These are phyloP conservation scores for Zygoascus bituminiphila DNA, from an alignment of 805 yeast genomes.

Conservation along the genomic window DNA sequence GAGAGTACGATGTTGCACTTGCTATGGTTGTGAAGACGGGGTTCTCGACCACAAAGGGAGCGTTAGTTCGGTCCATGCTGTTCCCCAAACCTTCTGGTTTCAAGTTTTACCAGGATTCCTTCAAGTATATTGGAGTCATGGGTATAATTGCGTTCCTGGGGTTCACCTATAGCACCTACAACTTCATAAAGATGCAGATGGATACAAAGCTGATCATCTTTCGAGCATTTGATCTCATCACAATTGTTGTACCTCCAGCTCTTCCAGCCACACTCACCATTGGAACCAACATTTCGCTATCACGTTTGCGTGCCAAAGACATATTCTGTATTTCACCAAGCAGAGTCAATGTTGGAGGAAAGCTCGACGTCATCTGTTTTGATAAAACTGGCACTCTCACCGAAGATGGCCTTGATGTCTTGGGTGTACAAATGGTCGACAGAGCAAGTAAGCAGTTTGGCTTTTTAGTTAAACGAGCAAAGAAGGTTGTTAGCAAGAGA, in stretches of 20 bases:
- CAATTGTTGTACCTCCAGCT: slow-evolving; percentile 98
- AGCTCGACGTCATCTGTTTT: slow-evolving; percentile 80
- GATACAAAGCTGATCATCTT: slow-evolving; percentile 62
- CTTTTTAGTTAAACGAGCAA: slow-evolving; percentile 9
- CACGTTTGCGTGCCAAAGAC: slow-evolving; percentile 56
- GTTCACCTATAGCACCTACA: slow-evolving; percentile 71
- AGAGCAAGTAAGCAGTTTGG: slow-evolving; percentile 11
- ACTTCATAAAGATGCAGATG: slow-evolving; percentile 71
- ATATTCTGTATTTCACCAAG: slow-evolving; percentile 93
- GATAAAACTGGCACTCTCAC: slow-evolving; percentile 98
- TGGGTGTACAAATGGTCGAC: slow-evolving; percentile 45
- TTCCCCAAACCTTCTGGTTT: slow-evolving; percentile 93
- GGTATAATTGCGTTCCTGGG: slow-evolving; percentile 76
- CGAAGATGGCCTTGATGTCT: slow-evolving; percentile 89
- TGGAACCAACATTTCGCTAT: slow-evolving; percentile 88
- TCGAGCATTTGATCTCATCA: slow-evolving; percentile 86
- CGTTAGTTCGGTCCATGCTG: slow-evolving; percentile 87
- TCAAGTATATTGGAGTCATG: slow-evolving; percentile 95
- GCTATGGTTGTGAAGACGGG: slow-evolving; percentile 89
- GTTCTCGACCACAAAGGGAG: slow-evolving; percentile 91
- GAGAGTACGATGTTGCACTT: slow-evolving; percentile 61
- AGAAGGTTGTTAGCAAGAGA: slow-evolving; percentile 8
- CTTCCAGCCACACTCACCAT: slow-evolving; percentile 95
- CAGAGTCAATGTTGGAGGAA: slow-evolving; percentile 93
- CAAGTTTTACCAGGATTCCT: slow-evolving; percentile 89